phyloP scores from a whole-genome alignment of 305 asterid species.

The Fraxinus sp. region DNA sequence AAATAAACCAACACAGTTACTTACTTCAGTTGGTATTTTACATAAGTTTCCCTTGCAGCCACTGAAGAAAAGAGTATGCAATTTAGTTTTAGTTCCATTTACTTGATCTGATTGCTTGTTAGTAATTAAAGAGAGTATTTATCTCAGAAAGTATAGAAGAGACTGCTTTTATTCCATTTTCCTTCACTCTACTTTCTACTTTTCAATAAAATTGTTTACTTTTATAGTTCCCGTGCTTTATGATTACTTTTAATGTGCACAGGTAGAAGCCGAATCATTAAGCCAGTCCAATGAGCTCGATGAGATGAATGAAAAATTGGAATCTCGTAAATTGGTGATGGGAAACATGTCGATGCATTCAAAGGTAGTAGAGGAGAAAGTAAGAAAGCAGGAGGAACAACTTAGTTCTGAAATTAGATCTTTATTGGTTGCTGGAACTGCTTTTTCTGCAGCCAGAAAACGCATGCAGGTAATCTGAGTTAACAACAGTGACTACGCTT shows the following conservation, averaged over 20 bases:
- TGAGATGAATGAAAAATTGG: slow-evolving; percentile 74
- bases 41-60: neutral
- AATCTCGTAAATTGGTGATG: slow-evolving; percentile 83
- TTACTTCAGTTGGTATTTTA: neutral
- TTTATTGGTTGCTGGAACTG: slow-evolving; percentile 72
- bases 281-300: slow-evolving; percentile 73
- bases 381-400: slow-evolving; percentile 81
- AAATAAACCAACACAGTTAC: neutral
- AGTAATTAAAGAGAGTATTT: neutral
- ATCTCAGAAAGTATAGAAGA: neutral
- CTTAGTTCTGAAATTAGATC: slow-evolving; percentile 78
- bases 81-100: slow-evolving; percentile 6
- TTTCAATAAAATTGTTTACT: neutral
- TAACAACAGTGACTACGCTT: slow-evolving; percentile 14
- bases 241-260: slow-evolving; percentile 24
- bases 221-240: neutral
- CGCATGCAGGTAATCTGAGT: slow-evolving; percentile 63
- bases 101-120: neutral
- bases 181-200: neutral
- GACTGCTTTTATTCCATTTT: slow-evolving; percentile 6
- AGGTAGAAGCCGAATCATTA: slow-evolving; percentile 79
- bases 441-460: slow-evolving; percentile 77
- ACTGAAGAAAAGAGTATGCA: slow-evolving; percentile 2
- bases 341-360: slow-evolving; percentile 90
- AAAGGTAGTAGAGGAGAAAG: slow-evolving; percentile 76